Evolutionary conservation across 2,329 filamentous ascomycete genomes (phyloP).

Genomic region (Cladophialophora chaetospira): DNA sequence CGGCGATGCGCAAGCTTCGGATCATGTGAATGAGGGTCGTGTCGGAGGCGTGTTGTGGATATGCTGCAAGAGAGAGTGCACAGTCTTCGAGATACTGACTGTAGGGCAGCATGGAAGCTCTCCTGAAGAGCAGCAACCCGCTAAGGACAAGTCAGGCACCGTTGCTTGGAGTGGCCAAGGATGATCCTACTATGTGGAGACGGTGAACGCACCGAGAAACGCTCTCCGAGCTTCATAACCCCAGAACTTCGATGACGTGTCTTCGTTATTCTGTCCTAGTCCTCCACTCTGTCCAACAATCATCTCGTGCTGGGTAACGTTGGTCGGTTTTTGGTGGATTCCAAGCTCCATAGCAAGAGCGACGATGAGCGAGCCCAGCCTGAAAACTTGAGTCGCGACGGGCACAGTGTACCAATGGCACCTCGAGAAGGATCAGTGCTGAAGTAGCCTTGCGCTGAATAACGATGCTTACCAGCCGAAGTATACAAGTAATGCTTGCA

Average conservation of each 20-base stretch:
- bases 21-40: slow-evolving; percentile 5
- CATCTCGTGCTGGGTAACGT: slow-evolving; percentile 21
- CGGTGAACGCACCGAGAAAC: slow-evolving; percentile 7
- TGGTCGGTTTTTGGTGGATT: slow-evolving; percentile 19
- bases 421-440: slow-evolving; percentile 3
- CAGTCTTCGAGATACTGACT: slow-evolving; percentile 23
- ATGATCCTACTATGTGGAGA: slow-evolving; percentile 22
- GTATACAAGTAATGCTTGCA: slow-evolving; percentile 24
- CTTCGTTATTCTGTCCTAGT: slow-evolving; percentile 6
- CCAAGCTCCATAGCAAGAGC: slow-evolving; percentile 41
- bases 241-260: slow-evolving; percentile 19
- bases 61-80: slow-evolving; percentile 14
- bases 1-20: slow-evolving; percentile 10
- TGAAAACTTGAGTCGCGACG: slow-evolving; percentile 11
- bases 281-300: slow-evolving; percentile 5
- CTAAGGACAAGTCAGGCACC: slow-evolving; percentile 5
- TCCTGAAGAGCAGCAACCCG: slow-evolving; percentile 10
- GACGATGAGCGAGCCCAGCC: slow-evolving; percentile 54
- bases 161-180: background rate
- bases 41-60: slow-evolving; percentile 22
- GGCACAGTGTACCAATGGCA: slow-evolving; percentile 20
- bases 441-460: background rate
- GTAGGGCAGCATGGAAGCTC: slow-evolving; percentile 3
- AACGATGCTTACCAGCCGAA: slow-evolving; percentile 15
- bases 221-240: slow-evolving; percentile 21